phyloP scores from a whole-genome alignment of 306 rosid species.

The Quercus variabilis region DNA sequence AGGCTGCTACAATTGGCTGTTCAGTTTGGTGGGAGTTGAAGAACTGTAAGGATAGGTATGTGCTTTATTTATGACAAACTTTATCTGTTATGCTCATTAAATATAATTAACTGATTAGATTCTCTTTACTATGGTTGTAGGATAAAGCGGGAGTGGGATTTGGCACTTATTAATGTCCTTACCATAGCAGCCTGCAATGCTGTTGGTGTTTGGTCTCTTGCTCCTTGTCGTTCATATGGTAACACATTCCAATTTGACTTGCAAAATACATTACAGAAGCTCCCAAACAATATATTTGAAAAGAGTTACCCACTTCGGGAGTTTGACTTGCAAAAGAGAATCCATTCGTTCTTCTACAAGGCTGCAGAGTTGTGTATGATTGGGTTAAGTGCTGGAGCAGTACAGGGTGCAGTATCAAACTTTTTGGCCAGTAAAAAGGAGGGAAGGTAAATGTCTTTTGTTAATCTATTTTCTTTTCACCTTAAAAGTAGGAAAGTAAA shows the following conservation, averaged over 20 bases:
- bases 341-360: slow-evolving; percentile 87
- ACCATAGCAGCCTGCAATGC: slow-evolving; percentile 98
- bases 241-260: slow-evolving; percentile 89
- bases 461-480: slow-evolving; percentile 7
- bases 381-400: slow-evolving; percentile 87
- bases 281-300: slow-evolving; percentile 96
- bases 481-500: neutral
- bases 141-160: slow-evolving; percentile 98
- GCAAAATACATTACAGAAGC: slow-evolving; percentile 97
- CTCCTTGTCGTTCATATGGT: slow-evolving; percentile 97
- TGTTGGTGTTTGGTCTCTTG: slow-evolving; percentile 95
- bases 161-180: slow-evolving; percentile 89
- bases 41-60: slow-evolving; percentile 85
- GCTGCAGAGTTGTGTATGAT: slow-evolving; percentile 99
- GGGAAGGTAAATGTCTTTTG: slow-evolving; percentile 54
- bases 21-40: slow-evolving; percentile 93
- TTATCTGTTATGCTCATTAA: slow-evolving; percentile 9
- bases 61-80: slow-evolving; percentile 9
- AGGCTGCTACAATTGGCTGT: slow-evolving; percentile 75
- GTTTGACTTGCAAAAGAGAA: slow-evolving; percentile 82
- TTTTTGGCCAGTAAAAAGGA: slow-evolving; percentile 70
- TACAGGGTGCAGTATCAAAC: slow-evolving; percentile 78
- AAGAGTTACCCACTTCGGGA: slow-evolving; percentile 92
- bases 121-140: slow-evolving; percentile 36
- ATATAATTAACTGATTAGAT: slow-evolving; percentile 16